These are phyloP conservation scores for Paramecium octaurelia DNA, from an alignment of 73 alveolate species.

Conservation along the genomic window DNA sequence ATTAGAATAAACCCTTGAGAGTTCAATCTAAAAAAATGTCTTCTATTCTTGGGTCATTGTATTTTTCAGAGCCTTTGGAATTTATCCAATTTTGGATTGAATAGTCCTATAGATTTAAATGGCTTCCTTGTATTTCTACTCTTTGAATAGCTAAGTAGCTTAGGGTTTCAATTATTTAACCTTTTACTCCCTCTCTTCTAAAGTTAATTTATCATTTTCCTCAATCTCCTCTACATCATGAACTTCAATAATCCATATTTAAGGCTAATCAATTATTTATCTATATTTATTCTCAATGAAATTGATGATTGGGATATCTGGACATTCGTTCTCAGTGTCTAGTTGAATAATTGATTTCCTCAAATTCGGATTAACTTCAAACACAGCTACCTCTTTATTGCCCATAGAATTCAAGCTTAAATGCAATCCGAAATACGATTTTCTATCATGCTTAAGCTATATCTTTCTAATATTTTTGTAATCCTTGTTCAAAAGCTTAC, in stretches of 20 bases:
- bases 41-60: neutral
- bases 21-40: neutral
- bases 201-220: neutral
- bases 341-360: neutral
- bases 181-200: neutral
- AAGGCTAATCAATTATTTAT: neutral
- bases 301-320: neutral
- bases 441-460: neutral
- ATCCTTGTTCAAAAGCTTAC: neutral
- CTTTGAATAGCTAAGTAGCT: neutral
- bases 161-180: neutral
- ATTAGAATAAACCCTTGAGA: neutral
- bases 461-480: neutral
- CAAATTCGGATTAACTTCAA: neutral
- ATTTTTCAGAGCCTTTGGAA: neutral
- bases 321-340: neutral
- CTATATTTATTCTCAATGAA: neutral
- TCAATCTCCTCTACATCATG: neutral
- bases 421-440: neutral
- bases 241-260: neutral
- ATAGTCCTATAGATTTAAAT: neutral
- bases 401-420: neutral
- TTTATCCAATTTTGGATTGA: neutral
- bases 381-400: neutral
- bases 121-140: neutral